phyloP scores from a whole-genome alignment of 2,329 filamentous ascomycete species.

The Neopestalotiopsis sp. region DNA sequence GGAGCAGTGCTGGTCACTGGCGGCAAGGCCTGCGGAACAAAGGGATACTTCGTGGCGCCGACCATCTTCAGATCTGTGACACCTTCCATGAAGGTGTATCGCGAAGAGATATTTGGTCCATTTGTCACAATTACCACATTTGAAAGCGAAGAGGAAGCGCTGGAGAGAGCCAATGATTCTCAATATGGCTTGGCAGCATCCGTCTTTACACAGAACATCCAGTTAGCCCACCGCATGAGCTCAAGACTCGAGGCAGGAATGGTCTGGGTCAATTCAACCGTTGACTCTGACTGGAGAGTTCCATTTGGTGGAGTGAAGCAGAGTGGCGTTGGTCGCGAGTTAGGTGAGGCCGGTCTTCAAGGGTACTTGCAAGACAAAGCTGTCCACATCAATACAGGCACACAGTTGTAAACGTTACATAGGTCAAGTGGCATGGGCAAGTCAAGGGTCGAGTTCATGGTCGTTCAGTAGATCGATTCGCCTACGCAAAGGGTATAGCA shows the following conservation, averaged over 20 bases:
- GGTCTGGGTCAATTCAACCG: background rate
- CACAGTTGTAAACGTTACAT: no score
- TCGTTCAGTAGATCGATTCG: no score
- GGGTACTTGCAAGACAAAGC: conserved; percentile 21
- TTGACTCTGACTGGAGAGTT: conserved; percentile 8
- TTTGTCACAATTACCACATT: conserved; percentile 18
- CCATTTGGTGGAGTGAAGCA: conserved; percentile 22
- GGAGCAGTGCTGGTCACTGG: background rate
- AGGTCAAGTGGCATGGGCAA: no score
- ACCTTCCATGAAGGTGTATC: conserved; percentile 9
- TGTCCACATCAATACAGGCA: conserved; percentile 9
- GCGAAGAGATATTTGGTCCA: conserved; percentile 21
- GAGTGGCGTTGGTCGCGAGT: conserved; percentile 21
- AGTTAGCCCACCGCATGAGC: conserved; percentile 34
- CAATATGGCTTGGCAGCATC: conserved; percentile 56
- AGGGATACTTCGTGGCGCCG: conserved; percentile 15
- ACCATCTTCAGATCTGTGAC: conserved; percentile 20
- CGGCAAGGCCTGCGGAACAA: background rate
- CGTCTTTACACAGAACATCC: conserved; percentile 56
- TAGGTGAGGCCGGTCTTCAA: conserved; percentile 17
- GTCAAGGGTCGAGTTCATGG: no score
- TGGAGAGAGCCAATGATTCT: conserved; percentile 34
- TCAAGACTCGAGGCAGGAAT: conserved; percentile 45
- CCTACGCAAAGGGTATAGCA: no score
- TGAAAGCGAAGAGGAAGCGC: conserved; percentile 17